phyloP scores from a whole-genome alignment of 768 basidiomycete species.

The Mrakia frigida region DNA sequence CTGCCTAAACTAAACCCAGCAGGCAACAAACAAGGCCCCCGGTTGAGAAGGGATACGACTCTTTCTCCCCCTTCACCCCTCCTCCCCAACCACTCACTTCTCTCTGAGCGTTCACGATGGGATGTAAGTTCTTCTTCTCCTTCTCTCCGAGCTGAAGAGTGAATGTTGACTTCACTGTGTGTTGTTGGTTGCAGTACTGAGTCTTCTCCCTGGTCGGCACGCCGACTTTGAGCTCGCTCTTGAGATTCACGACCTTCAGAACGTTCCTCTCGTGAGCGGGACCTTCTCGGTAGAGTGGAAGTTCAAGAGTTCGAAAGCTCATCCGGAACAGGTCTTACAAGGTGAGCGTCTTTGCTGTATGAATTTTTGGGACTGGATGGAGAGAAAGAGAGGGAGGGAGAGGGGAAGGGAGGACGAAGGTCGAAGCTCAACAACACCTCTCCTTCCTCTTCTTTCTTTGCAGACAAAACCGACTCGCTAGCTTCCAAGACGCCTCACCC shows the following conservation, averaged over 20 bases:
- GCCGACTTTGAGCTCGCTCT: slow-evolving; percentile 20
- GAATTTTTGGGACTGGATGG: neutral
- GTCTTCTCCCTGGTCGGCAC: slow-evolving; percentile 24
- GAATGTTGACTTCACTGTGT: neutral
- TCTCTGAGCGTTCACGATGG: no score
- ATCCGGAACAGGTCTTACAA: neutral
- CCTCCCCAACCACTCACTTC: no score
- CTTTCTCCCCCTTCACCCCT: no score
- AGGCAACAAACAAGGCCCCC: no score
- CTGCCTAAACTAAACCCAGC: no score
- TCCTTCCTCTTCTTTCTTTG: neutral
- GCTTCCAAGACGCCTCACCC: neutral
- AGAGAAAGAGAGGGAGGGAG: neutral
- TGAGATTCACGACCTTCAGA: slow-evolving; percentile 21
- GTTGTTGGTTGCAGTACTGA: slow-evolving; percentile 1
- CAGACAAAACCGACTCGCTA: neutral
- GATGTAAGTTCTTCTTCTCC: no score
- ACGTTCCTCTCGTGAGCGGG: slow-evolving; percentile 27
- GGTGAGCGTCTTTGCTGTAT: neutral
- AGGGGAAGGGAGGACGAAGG: no score
- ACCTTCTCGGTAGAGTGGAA: slow-evolving; percentile 23
- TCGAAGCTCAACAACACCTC: neutral
- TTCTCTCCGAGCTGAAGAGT: neutral
- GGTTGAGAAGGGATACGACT: no score
- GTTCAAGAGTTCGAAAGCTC: slow-evolving; percentile 12